phyloP scores from a whole-genome alignment of 2,329 filamentous ascomycete genomes.

The Fusarium nodosum region DNA sequence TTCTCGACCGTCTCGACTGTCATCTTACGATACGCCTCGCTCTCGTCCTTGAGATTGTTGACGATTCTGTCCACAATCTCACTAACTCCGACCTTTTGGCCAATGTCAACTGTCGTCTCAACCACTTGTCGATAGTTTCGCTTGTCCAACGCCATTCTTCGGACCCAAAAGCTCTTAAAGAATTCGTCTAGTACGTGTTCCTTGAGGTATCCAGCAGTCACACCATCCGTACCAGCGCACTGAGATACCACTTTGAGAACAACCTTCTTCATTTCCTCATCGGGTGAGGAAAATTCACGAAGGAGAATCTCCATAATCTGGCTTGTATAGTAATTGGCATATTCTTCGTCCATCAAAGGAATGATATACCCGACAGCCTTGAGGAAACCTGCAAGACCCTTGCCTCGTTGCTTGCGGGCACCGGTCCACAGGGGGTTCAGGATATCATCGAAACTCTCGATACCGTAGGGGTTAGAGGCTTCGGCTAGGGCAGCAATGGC shows the following conservation, averaged over 20 bases:
- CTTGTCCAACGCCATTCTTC: conserved; percentile 96
- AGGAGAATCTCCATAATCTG: conserved; percentile 99
- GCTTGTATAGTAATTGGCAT: conserved; percentile 98
- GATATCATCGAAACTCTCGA: conserved; percentile 98
- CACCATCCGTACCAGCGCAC: conserved; percentile 93
- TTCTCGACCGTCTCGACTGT: conserved; percentile 98
- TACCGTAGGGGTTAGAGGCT: conserved; percentile 97
- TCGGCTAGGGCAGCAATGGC: conserved; percentile 96
- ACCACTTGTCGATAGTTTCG: conserved; percentile 98
- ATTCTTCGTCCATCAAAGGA: conserved; percentile 99
- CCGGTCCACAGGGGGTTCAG: conserved; percentile 98
- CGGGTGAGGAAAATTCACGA: conserved; percentile 94
- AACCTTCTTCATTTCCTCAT: conserved; percentile 99
- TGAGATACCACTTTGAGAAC: conserved; percentile 97
- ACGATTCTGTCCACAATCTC: conserved; percentile 96
- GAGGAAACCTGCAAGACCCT: conserved; percentile 93
- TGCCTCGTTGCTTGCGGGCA: conserved; percentile 94
- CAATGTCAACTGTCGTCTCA: conserved; percentile 96
- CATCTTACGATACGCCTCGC: conserved; percentile 98
- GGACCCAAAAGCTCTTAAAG: conserved; percentile 99
- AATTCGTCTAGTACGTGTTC: conserved; percentile 96
- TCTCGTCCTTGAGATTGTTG: conserved; percentile 97
- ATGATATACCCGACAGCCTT: conserved; percentile 99
- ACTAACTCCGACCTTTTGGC: conserved; percentile 96
- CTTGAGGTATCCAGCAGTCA: conserved; percentile 94